Conservation (phyloP, 2,329 filamentous ascomycete genomes). For the Ophiostoma pallidulum region DNA sequence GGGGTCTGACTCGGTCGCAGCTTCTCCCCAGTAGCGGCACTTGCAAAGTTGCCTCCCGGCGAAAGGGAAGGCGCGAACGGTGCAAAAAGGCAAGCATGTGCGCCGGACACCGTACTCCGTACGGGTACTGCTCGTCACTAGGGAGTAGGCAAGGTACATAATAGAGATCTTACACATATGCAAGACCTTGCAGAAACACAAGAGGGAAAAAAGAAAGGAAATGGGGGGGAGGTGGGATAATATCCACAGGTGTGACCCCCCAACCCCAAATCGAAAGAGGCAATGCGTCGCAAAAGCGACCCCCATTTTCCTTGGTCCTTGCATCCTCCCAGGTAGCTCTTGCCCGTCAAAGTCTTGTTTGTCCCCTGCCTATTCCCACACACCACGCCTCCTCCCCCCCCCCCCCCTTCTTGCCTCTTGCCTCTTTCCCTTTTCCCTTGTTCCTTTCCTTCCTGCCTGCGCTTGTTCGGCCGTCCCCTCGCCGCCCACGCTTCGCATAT, state of each 20-base stretch:
- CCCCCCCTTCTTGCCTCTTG: background rate
- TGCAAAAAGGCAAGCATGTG: too few species aligned
- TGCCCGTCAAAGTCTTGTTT: background rate
- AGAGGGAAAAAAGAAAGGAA: background rate
- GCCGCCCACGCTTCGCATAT: background rate
- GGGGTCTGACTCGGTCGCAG: too few species aligned
- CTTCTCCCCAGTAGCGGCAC: too few species aligned
- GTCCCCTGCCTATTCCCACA: background rate
- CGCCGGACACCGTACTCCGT: too few species aligned
- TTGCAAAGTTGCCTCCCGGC: too few species aligned
- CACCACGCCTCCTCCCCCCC: background rate
- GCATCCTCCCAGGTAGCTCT: too few species aligned
- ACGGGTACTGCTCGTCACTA: too few species aligned
- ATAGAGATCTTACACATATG: too few species aligned
- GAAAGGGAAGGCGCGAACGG: too few species aligned
- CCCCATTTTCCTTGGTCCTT: slow-evolving; percentile 4
- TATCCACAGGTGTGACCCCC: slow-evolving; percentile 1
- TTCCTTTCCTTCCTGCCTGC: background rate
- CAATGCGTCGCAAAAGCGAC: too few species aligned
- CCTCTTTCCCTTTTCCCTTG: background rate
- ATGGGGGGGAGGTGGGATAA: background rate
- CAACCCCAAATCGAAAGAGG: slow-evolving; percentile 7
- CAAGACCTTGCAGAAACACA: too few species aligned
- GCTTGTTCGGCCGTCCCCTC: background rate
- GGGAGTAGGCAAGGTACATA: too few species aligned